These are phyloP conservation scores for Fraxinus latifolia DNA, from an alignment of 305 asterid species.

Conservation along the genomic window DNA sequence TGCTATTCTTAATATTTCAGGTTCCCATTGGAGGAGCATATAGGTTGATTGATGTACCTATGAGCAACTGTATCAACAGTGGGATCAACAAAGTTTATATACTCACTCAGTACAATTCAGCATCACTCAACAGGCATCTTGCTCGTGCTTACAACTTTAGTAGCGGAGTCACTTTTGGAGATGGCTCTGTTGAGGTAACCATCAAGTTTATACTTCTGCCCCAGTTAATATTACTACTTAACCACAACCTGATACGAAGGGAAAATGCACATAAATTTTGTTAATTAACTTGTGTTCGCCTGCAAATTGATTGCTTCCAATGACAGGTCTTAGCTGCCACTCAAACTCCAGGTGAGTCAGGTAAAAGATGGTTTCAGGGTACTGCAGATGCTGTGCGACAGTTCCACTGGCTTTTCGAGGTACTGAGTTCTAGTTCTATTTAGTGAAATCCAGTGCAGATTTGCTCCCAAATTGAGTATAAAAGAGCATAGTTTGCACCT, in stretches of 20 bases:
- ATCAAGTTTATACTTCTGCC: neutral
- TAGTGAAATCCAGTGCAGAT: neutral
- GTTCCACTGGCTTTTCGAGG: slow-evolving; percentile 99
- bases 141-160: slow-evolving; percentile 81
- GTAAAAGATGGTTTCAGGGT: slow-evolving; percentile 92
- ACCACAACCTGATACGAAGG: neutral
- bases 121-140: slow-evolving; percentile 93
- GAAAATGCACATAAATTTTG: slow-evolving; percentile 10
- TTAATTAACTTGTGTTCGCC: neutral
- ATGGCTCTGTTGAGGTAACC: slow-evolving; percentile 84
- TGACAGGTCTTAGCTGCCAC: slow-evolving; percentile 90
- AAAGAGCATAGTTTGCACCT: neutral
- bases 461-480: neutral
- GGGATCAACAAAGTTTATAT: slow-evolving; percentile 92
- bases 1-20: slow-evolving; percentile 34
- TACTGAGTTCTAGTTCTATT: slow-evolving; percentile 24
- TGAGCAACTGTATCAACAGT: slow-evolving; percentile 97
- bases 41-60: slow-evolving; percentile 85
- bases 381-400: slow-evolving; percentile 97
- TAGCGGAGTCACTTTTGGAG: slow-evolving; percentile 75
- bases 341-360: slow-evolving; percentile 90
- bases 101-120: slow-evolving; percentile 92
- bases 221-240: neutral
- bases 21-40: slow-evolving; percentile 98
- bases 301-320: slow-evolving; percentile 8